A percentile compares a stretch with the other conserved stretches of the same genome.
Evolutionary conservation across 805 yeast species (phyloP).

Genomic region (Kregervanrija delftensis): DNA sequence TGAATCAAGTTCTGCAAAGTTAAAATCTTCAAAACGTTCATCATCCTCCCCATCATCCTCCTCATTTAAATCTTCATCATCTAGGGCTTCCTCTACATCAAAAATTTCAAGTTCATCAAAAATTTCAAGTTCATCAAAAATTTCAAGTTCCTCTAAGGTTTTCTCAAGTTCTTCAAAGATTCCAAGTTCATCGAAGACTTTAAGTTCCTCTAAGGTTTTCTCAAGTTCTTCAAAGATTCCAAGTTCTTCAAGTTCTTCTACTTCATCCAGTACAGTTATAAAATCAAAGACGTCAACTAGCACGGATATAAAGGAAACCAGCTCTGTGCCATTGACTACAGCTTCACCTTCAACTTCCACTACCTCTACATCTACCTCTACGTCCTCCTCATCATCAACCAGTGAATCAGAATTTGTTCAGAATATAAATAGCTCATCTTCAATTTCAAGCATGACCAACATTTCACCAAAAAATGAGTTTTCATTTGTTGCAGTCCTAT

Average conservation of each 20-base stretch:
- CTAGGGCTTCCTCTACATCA: slow-evolving; percentile 1
- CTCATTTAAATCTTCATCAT: slow-evolving; percentile 1
- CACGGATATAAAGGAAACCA: too few relatives aligned
- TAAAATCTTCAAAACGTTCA: not conserved
- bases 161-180: not conserved
- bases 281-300: too few relatives aligned
- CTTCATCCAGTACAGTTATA: not conserved
- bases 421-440: slow-evolving; percentile 1
- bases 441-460: not conserved
- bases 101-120: not conserved
- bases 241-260: slow-evolving; percentile 3
- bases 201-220: not conserved
- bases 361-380: not conserved
- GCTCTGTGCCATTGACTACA: not conserved
- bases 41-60: slow-evolving; percentile 1
- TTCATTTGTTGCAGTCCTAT: not conserved
- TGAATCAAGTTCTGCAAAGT: not conserved
- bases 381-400: slow-evolving; percentile 1
- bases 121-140: not conserved
- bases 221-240: not conserved
- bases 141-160: not conserved
- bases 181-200: not conserved
- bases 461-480: not conserved
- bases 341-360: not conserved
- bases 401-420: slow-evolving; percentile 1